Conservation (phyloP, 2,329 filamentous ascomycete species). For the Aspergillus fumigatiaffinis region DNA sequence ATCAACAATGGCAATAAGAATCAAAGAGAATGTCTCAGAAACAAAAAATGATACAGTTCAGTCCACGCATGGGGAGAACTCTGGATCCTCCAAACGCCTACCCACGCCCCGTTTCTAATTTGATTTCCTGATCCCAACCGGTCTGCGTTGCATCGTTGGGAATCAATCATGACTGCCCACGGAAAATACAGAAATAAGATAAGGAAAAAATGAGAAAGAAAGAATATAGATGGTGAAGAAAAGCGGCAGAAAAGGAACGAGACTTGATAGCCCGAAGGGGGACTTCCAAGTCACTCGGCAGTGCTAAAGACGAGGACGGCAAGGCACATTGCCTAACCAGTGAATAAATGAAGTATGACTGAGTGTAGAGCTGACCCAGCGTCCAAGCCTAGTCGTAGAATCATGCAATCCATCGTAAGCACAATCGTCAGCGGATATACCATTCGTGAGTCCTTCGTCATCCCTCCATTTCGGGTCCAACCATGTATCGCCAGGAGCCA, state of each 20-base stretch:
- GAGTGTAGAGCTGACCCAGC: not conserved
- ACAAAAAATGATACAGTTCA: conserved; percentile 1
- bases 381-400: conserved; percentile 22
- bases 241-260: not conserved
- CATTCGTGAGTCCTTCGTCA: conserved; percentile 23
- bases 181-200: conserved; percentile 1
- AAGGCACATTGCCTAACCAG: too few species aligned
- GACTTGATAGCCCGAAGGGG: conserved; percentile 2
- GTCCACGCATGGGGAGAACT: conserved; percentile 1
- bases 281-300: not conserved
- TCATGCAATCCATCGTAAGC: conserved; percentile 28
- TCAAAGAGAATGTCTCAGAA: conserved; percentile 2
- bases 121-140: conserved; percentile 6
- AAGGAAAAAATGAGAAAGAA: conserved; percentile 6
- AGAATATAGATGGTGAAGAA: not conserved
- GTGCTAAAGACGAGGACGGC: not conserved
- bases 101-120: conserved; percentile 16
- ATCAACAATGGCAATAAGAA: not conserved
- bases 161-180: not conserved
- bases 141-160: conserved; percentile 5
- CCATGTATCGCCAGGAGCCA: conserved; percentile 8
- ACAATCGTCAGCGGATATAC: conserved; percentile 23
- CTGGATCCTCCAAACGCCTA: conserved; percentile 11
- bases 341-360: not conserved
- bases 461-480: conserved; percentile 6